Conservation (phyloP, 208 protist species). For the Phytomonas serpens region DNA sequence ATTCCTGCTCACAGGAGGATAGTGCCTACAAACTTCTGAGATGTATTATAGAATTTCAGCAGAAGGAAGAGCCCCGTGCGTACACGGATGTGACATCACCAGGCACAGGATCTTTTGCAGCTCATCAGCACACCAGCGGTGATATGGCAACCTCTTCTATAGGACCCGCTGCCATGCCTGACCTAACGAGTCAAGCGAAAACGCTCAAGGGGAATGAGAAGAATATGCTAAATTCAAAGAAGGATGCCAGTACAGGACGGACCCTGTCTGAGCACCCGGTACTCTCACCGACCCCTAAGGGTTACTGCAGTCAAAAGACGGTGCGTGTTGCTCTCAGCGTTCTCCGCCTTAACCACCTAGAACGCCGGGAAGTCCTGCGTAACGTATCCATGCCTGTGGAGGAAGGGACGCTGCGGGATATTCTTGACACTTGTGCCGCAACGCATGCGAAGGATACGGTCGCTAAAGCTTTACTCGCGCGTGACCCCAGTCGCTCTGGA, state of each 20-base stretch:
- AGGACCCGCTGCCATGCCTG: neutral
- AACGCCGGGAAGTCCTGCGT: constrained; percentile 23
- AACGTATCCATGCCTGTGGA: constrained; percentile 23
- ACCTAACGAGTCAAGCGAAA: neutral
- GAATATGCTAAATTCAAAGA: neutral
- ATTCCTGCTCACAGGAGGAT: neutral
- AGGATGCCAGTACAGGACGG: constrained; percentile 3
- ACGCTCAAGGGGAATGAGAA: neutral
- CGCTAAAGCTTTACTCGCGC: constrained; percentile 38
- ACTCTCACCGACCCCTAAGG: constrained; percentile 20
- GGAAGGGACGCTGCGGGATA: constrained; percentile 19
- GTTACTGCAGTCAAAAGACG: constrained; percentile 34
- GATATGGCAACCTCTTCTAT: neutral
- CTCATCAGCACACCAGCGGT: neutral
- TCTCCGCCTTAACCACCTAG: constrained; percentile 27
- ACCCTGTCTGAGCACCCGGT: constrained; percentile 1
- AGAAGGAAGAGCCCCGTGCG: neutral
- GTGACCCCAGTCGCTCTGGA: constrained; percentile 47
- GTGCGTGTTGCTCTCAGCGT: constrained; percentile 32
- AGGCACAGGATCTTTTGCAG: neutral
- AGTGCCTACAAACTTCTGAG: neutral
- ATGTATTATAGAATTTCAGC: neutral
- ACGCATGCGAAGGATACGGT: constrained; percentile 33
- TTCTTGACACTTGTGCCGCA: constrained; percentile 27
- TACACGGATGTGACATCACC: neutral